A percentile compares a stretch with the other conserved stretches of the same genome.
Evolutionary conservation across 352 stramenopile species (phyloP).

Genomic region (Phytophthora parvispora): DNA sequence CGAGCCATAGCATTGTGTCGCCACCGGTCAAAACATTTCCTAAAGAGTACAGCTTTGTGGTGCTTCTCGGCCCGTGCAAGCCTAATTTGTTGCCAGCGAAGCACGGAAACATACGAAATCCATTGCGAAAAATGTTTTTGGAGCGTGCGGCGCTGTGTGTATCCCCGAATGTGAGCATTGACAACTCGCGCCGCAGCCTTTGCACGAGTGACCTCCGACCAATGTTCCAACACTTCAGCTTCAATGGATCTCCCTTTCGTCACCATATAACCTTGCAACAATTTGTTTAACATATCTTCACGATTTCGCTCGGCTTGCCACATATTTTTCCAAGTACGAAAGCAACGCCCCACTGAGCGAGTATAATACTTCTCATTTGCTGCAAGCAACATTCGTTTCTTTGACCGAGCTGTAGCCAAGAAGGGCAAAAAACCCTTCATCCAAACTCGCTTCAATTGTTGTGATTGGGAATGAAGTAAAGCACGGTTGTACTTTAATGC

Average conservation of each 20-base stretch:
- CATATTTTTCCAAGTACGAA: conserved; percentile 25
- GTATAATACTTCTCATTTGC: conserved; percentile 8
- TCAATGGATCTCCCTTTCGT: conserved; percentile 6
- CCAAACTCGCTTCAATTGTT: conserved; percentile 35
- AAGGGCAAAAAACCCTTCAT: conserved; percentile 24
- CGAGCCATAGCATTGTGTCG: conserved; percentile 21
- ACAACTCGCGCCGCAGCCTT: conserved; percentile 37
- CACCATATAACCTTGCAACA: conserved; percentile 6
- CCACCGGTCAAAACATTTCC: conserved; percentile 50
- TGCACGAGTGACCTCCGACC: conserved; percentile 28
- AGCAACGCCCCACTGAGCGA: conserved; percentile 8
- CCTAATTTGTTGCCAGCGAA: conserved; percentile 59
- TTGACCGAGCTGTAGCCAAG: conserved; percentile 6
- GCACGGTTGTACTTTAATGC: conserved; percentile 24
- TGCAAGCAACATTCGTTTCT: conserved; percentile 10
- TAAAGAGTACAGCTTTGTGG: conserved; percentile 24
- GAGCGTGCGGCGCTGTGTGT: conserved; percentile 35
- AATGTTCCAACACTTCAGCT: conserved; percentile 17
- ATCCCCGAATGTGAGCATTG: conserved; percentile 42
- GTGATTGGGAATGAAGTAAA: conserved; percentile 14
- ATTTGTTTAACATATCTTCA: conserved; percentile 1
- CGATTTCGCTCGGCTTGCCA: conserved; percentile 16
- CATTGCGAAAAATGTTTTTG: conserved; percentile 34
- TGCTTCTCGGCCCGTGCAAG: conserved; percentile 43
- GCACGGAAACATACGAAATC: conserved; percentile 38